Percentiles rank a stretch among this genome's conserved stretches.
Conservation (phyloP, 495 filamentous ascomycete genomes). For the Xylaria grammica region DNA sequence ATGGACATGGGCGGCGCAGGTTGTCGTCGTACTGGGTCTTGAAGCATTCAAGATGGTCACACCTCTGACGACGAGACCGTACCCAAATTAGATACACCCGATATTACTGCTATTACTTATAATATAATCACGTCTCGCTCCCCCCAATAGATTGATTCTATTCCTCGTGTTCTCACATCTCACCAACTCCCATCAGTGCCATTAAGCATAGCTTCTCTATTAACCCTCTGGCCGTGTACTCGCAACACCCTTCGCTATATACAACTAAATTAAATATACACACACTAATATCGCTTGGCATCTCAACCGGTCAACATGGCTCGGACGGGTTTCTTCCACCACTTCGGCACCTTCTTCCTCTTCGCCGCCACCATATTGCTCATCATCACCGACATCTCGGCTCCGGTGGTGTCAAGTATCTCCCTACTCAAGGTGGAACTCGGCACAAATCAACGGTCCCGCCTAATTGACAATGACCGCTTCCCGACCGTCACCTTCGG, state of each 20-base stretch:
- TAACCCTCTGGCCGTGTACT: constrained; percentile 8
- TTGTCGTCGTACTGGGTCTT: background rate
- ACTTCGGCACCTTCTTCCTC: constrained; percentile 64
- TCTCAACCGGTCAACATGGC: constrained; percentile 40
- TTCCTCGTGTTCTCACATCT: background rate
- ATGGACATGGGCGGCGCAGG: constrained; percentile 8
- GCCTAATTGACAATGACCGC: constrained; percentile 8
- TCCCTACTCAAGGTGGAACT: constrained; percentile 57
- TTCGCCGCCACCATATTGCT: constrained; percentile 59
- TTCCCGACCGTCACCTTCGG: constrained; percentile 56
- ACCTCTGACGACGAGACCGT: constrained; percentile 8
- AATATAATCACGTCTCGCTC: background rate
- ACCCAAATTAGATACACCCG: background rate
- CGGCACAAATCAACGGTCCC: constrained; percentile 24
- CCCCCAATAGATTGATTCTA: background rate
- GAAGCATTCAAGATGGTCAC: background rate
- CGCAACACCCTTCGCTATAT: background rate
- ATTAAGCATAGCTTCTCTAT: background rate
- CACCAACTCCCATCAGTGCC: background rate
- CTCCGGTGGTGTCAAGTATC: constrained; percentile 60
- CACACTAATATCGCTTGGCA: background rate
- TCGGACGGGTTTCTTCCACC: constrained; percentile 58
- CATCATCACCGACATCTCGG: constrained; percentile 63
- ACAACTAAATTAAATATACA: background rate
- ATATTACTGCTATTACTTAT: background rate